A percentile compares a stretch with the other conserved stretches of the same genome.
phyloP scores from a whole-genome alignment of 129 eudicot genomes.

The Rutidosis leptorrhynchoides region DNA sequence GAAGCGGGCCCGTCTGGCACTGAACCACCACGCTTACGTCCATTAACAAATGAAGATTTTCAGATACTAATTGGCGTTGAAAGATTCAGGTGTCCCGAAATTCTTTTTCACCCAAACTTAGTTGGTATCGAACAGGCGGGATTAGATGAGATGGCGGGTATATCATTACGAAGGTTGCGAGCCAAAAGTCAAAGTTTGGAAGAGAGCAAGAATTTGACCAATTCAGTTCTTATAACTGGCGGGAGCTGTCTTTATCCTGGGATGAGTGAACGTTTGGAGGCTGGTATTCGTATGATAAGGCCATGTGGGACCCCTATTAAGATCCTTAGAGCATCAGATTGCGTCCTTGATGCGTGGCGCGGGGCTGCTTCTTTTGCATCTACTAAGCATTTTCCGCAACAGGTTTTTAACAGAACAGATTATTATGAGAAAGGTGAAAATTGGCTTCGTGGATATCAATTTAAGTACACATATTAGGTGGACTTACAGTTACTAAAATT shows the following conservation, averaged over 20 bases:
- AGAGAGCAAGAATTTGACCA: constrained; percentile 48
- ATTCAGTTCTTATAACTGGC: constrained; percentile 69
- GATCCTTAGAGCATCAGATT: constrained; percentile 55
- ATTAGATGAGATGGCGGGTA: constrained; percentile 88
- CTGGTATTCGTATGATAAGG: constrained; percentile 81
- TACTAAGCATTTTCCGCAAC: constrained; percentile 52
- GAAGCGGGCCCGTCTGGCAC: constrained; percentile 48
- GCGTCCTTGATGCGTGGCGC: constrained; percentile 89
- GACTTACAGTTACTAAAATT: neutral
- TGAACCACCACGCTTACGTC: constrained; percentile 73
- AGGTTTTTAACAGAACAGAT: constrained; percentile 62
- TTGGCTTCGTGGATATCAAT: constrained; percentile 70
- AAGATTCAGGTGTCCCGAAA: constrained; percentile 93
- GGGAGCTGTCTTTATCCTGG: constrained; percentile 87
- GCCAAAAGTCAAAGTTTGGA: constrained; percentile 37
- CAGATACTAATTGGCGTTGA: constrained; percentile 87
- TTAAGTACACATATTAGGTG: constrained; percentile 57
- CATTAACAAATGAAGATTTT: constrained; percentile 86
- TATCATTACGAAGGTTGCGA: constrained; percentile 55
- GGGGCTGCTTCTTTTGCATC: constrained; percentile 86
- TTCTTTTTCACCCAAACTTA: constrained; percentile 74
- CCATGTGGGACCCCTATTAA: constrained; percentile 82
- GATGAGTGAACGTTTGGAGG: constrained; percentile 77
- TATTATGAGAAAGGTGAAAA: constrained; percentile 92
- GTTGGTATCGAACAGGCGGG: constrained; percentile 94